Evolutionary conservation across 2,329 filamentous ascomycete genomes (phyloP).

Genomic region (Calonectria ilicicola): DNA sequence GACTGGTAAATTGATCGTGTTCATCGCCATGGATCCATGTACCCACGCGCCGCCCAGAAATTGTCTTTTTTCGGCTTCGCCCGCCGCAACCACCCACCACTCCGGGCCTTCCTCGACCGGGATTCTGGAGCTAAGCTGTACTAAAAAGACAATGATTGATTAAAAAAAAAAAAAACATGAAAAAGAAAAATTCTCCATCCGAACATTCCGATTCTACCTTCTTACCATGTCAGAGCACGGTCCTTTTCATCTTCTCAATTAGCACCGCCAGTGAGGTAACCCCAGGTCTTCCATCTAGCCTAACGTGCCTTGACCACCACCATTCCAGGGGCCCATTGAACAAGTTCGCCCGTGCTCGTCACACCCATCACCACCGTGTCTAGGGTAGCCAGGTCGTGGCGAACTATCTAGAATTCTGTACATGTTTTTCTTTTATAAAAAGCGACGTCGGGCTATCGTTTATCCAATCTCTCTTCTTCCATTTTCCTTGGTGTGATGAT

Average conservation of each 20-base stretch:
- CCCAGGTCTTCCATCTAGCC: not conserved
- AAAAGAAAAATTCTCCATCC: not conserved
- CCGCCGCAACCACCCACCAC: not conserved
- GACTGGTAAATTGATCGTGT: conserved; percentile 1
- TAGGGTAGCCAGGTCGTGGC: too few relatives aligned
- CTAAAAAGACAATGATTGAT: not conserved
- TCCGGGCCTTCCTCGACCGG: not conserved
- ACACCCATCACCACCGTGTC: not conserved
- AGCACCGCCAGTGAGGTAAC: not conserved
- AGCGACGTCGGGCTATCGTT: too few relatives aligned
- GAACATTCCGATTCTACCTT: not conserved
- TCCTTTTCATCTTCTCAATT: not conserved
- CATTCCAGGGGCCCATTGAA: not conserved
- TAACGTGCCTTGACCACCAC: not conserved
- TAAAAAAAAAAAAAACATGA: not conserved
- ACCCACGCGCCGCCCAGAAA: not conserved
- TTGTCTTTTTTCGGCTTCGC: not conserved
- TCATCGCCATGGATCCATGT: not conserved
- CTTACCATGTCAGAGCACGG: not conserved
- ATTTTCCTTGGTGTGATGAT: too few relatives aligned
- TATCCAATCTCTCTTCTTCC: too few relatives aligned
- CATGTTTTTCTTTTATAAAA: too few relatives aligned
- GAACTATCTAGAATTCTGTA: too few relatives aligned
- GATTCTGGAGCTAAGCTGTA: not conserved
- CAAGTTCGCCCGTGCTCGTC: not conserved